phyloP scores from a whole-genome alignment of 148 eudicot species.

The Vaccinium myrtillus region DNA sequence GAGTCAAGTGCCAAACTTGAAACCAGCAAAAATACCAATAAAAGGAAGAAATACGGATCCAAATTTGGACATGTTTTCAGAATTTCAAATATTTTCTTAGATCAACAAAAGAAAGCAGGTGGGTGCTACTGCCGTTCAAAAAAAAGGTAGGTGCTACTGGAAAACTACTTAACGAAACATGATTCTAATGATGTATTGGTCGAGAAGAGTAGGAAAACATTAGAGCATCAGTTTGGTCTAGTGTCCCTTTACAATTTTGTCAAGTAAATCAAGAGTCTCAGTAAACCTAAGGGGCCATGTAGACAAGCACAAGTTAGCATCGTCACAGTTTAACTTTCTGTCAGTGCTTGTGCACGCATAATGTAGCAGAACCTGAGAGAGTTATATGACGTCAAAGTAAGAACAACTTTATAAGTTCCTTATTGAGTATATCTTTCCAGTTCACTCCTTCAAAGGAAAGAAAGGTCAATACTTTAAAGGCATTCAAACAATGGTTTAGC shows the following conservation, averaged over 20 bases:
- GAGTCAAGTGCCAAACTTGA: neutral
- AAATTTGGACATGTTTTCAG: neutral
- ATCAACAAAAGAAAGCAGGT: neutral
- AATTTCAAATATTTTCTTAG: neutral
- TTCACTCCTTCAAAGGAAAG: neutral
- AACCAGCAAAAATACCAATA: conserved; percentile 10
- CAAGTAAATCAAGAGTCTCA: neutral
- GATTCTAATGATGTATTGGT: neutral
- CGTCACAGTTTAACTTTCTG: neutral
- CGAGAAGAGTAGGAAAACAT: neutral
- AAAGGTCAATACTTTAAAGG: neutral
- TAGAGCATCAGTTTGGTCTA: neutral
- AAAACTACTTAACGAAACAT: neutral
- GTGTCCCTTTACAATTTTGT: neutral
- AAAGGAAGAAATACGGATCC: neutral
- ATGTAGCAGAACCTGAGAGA: neutral
- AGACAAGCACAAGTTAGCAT: neutral
- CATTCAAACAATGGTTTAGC: neutral
- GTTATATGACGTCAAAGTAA: neutral
- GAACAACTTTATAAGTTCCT: neutral
- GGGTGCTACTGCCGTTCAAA: neutral
- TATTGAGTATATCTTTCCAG: neutral
- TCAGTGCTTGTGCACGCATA: neutral
- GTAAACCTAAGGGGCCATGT: neutral
- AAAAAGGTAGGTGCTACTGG: neutral